Conservation (phyloP, 441 rosid species). For the Pelargonium cotyledonis region DNA sequence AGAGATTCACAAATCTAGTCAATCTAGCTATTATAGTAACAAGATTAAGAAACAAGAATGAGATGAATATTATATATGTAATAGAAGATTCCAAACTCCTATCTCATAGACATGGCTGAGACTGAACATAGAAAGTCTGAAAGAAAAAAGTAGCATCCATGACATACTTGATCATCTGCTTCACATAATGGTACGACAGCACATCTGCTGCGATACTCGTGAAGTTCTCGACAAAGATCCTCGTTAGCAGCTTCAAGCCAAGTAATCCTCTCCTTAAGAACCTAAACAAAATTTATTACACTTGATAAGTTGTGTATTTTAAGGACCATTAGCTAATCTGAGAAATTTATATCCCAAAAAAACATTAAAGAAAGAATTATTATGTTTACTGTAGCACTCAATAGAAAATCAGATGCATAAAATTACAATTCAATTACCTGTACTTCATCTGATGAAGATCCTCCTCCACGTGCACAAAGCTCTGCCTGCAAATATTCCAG, state of each 20-base stretch:
- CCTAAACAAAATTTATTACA: slow-evolving; percentile 32
- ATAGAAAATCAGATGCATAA: slow-evolving; percentile 8
- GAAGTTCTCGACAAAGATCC: slow-evolving; percentile 89
- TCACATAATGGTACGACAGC: slow-evolving; percentile 49
- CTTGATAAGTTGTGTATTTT: slow-evolving; percentile 3
- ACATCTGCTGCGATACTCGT: slow-evolving; percentile 71
- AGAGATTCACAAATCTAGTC: slow-evolving; percentile 14
- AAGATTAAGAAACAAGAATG: background rate
- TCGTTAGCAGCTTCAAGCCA: slow-evolving; percentile 94
- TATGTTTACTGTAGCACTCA: slow-evolving; percentile 4
- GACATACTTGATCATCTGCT: slow-evolving; percentile 66
- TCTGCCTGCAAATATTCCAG: slow-evolving; percentile 91
- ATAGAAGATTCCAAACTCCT: too few relatives aligned
- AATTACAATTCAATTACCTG: slow-evolving; percentile 44
- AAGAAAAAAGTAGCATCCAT: slow-evolving; percentile 8
- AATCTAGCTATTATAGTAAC: background rate
- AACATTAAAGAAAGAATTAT: background rate
- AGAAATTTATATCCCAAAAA: background rate
- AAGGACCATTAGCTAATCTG: background rate
- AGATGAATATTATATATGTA: background rate
- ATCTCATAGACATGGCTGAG: too few relatives aligned
- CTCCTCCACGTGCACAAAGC: slow-evolving; percentile 79
- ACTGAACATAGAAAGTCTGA: slow-evolving; percentile 4
- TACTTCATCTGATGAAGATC: slow-evolving; percentile 71
- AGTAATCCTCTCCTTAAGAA: slow-evolving; percentile 83